Percentiles rank a stretch among this genome's conserved stretches.
phyloP scores from a whole-genome alignment of 345 rosid genomes.

The Garcia nutans region DNA sequence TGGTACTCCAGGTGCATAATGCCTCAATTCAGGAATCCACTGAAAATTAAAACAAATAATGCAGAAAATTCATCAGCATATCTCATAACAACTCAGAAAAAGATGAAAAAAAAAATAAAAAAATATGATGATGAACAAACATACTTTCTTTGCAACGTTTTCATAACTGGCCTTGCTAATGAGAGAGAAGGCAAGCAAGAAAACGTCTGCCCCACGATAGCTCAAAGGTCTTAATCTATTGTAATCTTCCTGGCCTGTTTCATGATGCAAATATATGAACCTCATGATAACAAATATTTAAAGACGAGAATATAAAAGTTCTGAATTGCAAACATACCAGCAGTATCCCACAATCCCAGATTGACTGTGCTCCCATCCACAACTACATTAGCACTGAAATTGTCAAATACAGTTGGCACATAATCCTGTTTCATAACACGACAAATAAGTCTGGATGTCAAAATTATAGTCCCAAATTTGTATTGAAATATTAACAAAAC shows the following conservation, averaged over 20 bases:
- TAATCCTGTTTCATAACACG: conserved; percentile 51
- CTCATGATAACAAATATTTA: background rate
- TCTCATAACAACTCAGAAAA: conserved; percentile 4
- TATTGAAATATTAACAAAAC: background rate
- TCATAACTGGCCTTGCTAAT: conserved; percentile 95
- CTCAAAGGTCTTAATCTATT: conserved; percentile 88
- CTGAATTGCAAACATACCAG: conserved; percentile 44
- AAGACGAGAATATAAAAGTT: background rate
- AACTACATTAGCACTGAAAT: conserved; percentile 80
- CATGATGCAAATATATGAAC: conserved; percentile 21
- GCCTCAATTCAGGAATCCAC: conserved; percentile 97
- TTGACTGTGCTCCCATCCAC: conserved; percentile 81
- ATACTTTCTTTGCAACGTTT: conserved; percentile 77
- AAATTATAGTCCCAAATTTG: background rate
- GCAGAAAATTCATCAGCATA: conserved; percentile 22
- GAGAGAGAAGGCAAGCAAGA: conserved; percentile 85
- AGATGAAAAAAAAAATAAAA: conserved; percentile 5
- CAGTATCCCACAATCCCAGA: conserved; percentile 84
- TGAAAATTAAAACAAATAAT: conserved; percentile 31
- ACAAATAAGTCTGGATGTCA: background rate
- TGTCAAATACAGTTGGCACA: conserved; percentile 83
- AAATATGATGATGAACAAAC: conserved; percentile 1
- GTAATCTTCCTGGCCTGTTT: conserved; percentile 90
- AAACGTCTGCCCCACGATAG: conserved; percentile 91
- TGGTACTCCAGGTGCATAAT: conserved; percentile 72